Evolutionary conservation across 441 rosid genomes (phyloP).

Genomic region (Populus hybrid): DNA sequence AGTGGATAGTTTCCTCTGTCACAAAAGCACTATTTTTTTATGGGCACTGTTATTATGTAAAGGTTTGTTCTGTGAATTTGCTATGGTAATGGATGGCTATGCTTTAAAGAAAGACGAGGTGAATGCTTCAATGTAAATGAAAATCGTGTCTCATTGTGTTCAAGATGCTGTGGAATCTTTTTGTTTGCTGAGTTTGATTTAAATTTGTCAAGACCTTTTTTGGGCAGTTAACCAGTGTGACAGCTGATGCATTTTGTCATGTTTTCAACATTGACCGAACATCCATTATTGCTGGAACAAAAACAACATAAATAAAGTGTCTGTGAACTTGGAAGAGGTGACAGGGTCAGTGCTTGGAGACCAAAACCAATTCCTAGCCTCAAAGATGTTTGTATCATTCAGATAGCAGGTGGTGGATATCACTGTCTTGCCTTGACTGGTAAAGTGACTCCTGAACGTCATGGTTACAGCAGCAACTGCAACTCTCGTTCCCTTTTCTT

Average conservation of each 20-base stretch:
- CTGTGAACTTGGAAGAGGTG: conserved; percentile 87
- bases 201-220: not conserved
- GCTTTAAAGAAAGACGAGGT: not conserved
- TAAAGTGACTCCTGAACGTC: conserved; percentile 25
- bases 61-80: not conserved
- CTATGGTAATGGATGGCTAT: not conserved
- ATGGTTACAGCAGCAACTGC: not conserved
- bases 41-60: not conserved
- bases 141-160: not conserved
- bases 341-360: conserved; percentile 79
- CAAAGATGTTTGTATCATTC: conserved; percentile 50
- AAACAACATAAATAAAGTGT: not conserved
- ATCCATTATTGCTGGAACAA: not conserved
- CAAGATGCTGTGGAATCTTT: not conserved
- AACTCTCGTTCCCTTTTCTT: not conserved
- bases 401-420: conserved; percentile 87
- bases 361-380: conserved; percentile 69
- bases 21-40: not conserved
- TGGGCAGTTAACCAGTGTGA: not conserved
- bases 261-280: not conserved
- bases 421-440: conserved; percentile 90
- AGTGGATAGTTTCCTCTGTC: not conserved
- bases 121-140: not conserved
- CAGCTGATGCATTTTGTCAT: not conserved
- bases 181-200: too few species aligned